Evolutionary conservation across 164 flowering plant species (phyloP), one percentile per base, ranked within the genome.

Genomic region (Litsea cubeba): DNA sequence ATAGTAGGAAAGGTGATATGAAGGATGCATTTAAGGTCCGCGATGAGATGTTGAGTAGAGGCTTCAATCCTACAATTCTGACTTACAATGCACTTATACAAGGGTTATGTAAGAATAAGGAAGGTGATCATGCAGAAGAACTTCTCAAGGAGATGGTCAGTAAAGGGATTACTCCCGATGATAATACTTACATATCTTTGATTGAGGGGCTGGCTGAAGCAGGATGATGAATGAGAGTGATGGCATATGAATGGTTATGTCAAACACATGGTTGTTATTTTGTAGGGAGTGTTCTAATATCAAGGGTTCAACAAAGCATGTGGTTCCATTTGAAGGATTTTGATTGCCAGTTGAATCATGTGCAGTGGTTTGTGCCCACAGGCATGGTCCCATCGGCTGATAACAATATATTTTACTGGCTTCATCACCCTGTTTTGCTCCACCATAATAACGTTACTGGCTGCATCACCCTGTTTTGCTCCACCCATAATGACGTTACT

Each of bases 51-150:
- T 73, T 87, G 80, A 86, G 80, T 70, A 82, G 70, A 73, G 97
- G 98, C 65, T 88, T 92, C 73, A 86, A 91, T 83, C 98, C 94
- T 20, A 91, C 91, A 30, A 81, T 80, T 82, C 91, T 91, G 28
- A 92, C 97, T 54, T 92, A 92, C 79, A 92, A 88, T 89, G 93
- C 96, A 69, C 90, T 94, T 70, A 87, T 92, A 71, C 80, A 85
- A 76, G 96, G 98, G 11, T 75, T 91, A 26, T 88, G 91, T 84
- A 89, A 85, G 76, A 89, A 83, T 74, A 81, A 83, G 69, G 87
- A 85, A 72, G 92, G 94, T 12, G 82, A 82, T 70, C 86, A 35
- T 70, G 96, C 97, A 40, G 90, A 90, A 75, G 85, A 82, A 76
- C 92, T 91, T 65, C 86, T 91, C 24, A 86, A 81, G 72, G 96